phyloP scores from a whole-genome alignment of 2,329 filamentous ascomycete species.

The Apiospora kogelbergensis region DNA sequence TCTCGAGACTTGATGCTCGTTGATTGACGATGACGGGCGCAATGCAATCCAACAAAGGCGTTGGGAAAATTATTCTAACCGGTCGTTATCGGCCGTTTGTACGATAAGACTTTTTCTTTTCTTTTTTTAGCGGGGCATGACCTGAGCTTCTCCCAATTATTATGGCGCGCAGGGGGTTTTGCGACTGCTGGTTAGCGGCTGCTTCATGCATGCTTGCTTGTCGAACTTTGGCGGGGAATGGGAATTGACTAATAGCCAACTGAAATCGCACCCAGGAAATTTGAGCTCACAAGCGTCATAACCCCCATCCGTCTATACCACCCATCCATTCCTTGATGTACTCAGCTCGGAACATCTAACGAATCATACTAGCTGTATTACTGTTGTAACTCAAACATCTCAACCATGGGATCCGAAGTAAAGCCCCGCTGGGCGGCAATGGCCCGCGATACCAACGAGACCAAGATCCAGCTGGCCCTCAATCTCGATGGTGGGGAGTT shows the following conservation, averaged over 20 bases:
- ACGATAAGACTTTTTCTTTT: constrained; percentile 2
- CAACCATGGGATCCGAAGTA: constrained; percentile 26
- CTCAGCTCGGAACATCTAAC: neutral
- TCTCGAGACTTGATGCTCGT: neutral
- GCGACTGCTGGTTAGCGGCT: neutral
- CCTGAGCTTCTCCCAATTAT: neutral
- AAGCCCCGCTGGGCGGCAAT: constrained; percentile 69
- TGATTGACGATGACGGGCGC: constrained; percentile 2
- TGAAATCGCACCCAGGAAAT: neutral
- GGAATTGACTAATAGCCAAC: neutral
- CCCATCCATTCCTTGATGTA: neutral
- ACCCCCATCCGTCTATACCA: neutral
- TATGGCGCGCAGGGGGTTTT: neutral
- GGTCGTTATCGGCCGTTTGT: neutral
- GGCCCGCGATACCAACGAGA: constrained; percentile 94
- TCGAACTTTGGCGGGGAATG: neutral
- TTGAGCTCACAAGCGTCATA: constrained; percentile 4
- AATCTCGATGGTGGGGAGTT: constrained; percentile 89
- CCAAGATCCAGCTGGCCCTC: constrained; percentile 89
- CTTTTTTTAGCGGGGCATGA: neutral
- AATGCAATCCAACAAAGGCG: neutral
- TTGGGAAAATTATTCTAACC: neutral
- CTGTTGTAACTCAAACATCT: neutral
- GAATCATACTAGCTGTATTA: too few species aligned
- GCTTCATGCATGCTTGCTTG: neutral